Conservation (phyloP, 371 early-diverging fungal genomes). For the Phascolomyces articulosus region DNA sequence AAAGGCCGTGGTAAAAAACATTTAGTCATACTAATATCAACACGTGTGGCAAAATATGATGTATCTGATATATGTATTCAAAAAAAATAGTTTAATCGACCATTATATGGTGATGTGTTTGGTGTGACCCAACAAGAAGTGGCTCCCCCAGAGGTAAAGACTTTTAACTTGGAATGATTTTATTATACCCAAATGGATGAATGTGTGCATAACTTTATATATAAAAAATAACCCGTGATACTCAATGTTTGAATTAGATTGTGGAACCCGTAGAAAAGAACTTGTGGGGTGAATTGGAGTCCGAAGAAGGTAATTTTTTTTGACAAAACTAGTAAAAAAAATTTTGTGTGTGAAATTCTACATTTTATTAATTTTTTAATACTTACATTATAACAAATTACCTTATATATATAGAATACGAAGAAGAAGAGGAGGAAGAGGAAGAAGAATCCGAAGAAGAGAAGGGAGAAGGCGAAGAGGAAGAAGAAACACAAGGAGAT, state of each 20-base stretch:
- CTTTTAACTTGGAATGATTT: too few species aligned
- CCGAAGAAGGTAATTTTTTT: constrained; percentile 58
- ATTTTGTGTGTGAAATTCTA: neutral
- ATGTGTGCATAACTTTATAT: too few species aligned
- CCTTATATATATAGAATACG: constrained; percentile 43
- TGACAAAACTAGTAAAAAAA: too few species aligned
- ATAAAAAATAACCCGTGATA: neutral
- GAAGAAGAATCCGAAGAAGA: constrained; percentile 60
- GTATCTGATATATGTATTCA: too few species aligned
- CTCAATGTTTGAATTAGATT: constrained; percentile 26
- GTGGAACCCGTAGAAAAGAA: constrained; percentile 74
- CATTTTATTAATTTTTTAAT: neutral
- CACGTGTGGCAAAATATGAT: too few species aligned
- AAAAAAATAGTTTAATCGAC: constrained; percentile 71
- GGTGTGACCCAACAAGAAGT: constrained; percentile 59
- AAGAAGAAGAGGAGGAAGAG: constrained; percentile 68
- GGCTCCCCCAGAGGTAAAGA: constrained; percentile 37
- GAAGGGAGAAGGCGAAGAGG: constrained; percentile 48
- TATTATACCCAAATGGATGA: too few species aligned
- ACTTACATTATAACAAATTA: neutral
- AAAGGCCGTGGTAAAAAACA: too few species aligned
- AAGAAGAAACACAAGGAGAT: constrained; percentile 31
- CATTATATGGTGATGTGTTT: constrained; percentile 97
- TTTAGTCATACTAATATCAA: neutral
- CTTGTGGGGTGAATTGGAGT: constrained; percentile 86